Evolutionary conservation across 805 yeast genomes (phyloP), one percentile per base, ranked within the genome.

Genomic region (Pichia paraexigua): DNA sequence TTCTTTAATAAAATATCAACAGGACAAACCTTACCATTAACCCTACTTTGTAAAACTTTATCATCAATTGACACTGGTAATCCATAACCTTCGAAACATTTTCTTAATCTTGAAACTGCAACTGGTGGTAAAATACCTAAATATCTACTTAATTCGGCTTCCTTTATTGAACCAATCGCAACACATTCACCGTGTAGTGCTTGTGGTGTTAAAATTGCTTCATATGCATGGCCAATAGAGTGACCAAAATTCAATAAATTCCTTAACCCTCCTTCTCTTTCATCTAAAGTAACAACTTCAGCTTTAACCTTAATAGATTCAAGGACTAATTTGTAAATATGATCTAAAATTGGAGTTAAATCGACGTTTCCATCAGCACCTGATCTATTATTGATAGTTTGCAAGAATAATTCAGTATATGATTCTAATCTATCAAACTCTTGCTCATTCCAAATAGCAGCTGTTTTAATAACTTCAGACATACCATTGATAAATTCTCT

Each of bases 121-220:
- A 89, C 92, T 5, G 98, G 94, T 1, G 95, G 80, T 57, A 94
- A 72, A 49, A 88, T 79, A 24, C 97, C 97, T 62, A 87, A 74
- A 67, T 88, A 89, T 63, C 99, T 80, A n/a, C 97, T 78, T 57
- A 94, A 76, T 69, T 94, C 99, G 5, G 98, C 98, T 69, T 94
- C 99, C 62, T 83, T 78, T 35, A 94, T 83, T 78, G 90, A 86
- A 57, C 99, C 99, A 54, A 94, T 78, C n/a, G 98, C 78, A n/a
- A 94, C 99, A 77, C 99, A 94, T 70, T 94, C 99, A 54, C 99
- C 99, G 63, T 94, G 99, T 44, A 94, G 76, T 24, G 96, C 94
- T 67, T 91, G 89, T 10, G 99, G 99, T 5, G 98, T 91, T 56
- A 94, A 75, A 37, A 94, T 82, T n/a, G 99, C 98, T 72, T 94